Base-by-base conservation (phyloP, 805 yeast species). In the Saturnispora saitoi region DNA sequence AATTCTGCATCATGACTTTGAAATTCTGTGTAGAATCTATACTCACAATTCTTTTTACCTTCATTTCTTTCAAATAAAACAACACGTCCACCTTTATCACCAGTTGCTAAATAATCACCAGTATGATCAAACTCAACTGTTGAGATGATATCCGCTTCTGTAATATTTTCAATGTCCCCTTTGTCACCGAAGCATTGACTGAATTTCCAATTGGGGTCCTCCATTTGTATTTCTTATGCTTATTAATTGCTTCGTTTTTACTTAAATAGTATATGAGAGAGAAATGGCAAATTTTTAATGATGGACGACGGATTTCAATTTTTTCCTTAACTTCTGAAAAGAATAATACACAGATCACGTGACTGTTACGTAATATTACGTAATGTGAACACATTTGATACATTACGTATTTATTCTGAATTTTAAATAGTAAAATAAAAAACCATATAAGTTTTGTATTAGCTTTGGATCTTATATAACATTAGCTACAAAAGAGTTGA, bases 151-250 rank as follows among this genome's bases (percentile, higher is more conserved):
- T 93, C 99, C 4, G 97, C 96, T 63, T 90, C 98, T 3, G 96
- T 89, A 60, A 90, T 87, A 60, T 81, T 85, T 56, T 91, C 98
- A 50, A 90, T 84, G 65, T 93, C 99, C 43, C 96, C 96, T 67
- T 95, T 93, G 67, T 93, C 99, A 55, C 99, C 99, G 74, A 93
- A 93, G 67, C 99, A 93, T 67, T 90, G 98, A 58, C 95, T 85
- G 66, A 90, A 90, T 67, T 87, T 88, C 91, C 91, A 83, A 39
- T 52, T 49, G 51, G 71, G 64, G 48, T 70, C 66, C 38, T 58
- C 64, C 62, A 59, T 57, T 47, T 40, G 55, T 12, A 20, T 14
- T 37, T 10, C 26, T 4, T 12, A 12, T 20, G 8, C 22, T 6
- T 34, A 34, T 17, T 32, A n/a, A 17, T 11, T 22, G 3, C 15